These are phyloP conservation scores for Candida railenensis DNA, from an alignment of 805 yeast species.

Conservation along the genomic window DNA sequence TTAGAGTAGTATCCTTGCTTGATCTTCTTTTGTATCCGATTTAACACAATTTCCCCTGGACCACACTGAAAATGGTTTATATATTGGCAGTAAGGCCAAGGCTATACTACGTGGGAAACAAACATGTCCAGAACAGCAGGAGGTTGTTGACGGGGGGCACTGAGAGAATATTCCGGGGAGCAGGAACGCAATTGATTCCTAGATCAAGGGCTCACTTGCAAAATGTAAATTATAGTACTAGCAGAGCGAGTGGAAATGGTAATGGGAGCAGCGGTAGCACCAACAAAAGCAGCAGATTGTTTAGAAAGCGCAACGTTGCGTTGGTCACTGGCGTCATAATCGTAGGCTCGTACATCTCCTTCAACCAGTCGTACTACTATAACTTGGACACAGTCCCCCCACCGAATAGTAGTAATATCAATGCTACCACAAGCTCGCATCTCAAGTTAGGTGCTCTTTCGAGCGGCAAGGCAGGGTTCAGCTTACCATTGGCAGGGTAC, in stretches of 20 bases:
- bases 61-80: slow-evolving; percentile 16
- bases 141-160: slow-evolving; percentile 14
- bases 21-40: background rate
- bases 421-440: background rate
- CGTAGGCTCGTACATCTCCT: slow-evolving; percentile 42
- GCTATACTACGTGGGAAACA: slow-evolving; percentile 15
- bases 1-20: background rate
- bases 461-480: background rate
- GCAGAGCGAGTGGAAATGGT: background rate
- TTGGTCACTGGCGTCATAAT: slow-evolving; percentile 40
- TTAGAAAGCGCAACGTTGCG: slow-evolving; percentile 35
- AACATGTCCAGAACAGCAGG: slow-evolving; percentile 16
- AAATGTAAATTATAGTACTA: background rate
- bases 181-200: slow-evolving; percentile 1
- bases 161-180: slow-evolving; percentile 13
- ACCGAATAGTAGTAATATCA: slow-evolving; percentile 6
- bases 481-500: background rate
- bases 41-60: too few species aligned
- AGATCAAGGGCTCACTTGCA: background rate
- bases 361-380: slow-evolving; percentile 40
- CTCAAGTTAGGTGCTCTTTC: slow-evolving; percentile 6
- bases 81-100: slow-evolving; percentile 20
- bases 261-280: slow-evolving; percentile 4
- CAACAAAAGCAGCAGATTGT: slow-evolving; percentile 12
- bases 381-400: slow-evolving; percentile 39